Evolutionary conservation across 2,329 filamentous ascomycete genomes (phyloP).

Genomic region (Sporothrix luriei): DNA sequence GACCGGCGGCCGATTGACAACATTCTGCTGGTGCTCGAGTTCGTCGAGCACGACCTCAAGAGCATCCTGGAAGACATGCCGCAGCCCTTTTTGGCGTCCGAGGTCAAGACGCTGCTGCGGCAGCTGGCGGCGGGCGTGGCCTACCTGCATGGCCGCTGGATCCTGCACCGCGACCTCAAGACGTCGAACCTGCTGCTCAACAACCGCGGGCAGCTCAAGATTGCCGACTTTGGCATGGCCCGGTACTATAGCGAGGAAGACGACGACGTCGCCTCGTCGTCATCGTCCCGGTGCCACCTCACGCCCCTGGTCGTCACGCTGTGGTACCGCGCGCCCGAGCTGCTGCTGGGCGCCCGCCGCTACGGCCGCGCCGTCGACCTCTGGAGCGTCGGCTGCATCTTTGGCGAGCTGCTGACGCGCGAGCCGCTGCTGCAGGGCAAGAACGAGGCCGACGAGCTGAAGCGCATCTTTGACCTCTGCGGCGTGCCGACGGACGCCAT

Average conservation of each 20-base stretch:
- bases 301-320: constrained; percentile 94
- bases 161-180: constrained; percentile 91
- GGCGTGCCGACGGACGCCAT: constrained; percentile 79
- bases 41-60: constrained; percentile 95
- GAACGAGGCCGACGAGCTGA: constrained; percentile 90
- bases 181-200: constrained; percentile 92
- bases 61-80: constrained; percentile 91
- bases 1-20: constrained; percentile 59
- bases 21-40: constrained; percentile 94
- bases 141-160: constrained; percentile 87
- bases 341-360: constrained; percentile 75
- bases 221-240: constrained; percentile 98
- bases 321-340: constrained; percentile 93
- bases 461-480: constrained; percentile 84
- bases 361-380: constrained; percentile 84
- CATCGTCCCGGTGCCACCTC: constrained; percentile 54
- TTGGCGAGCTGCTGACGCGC: constrained; percentile 83
- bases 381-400: constrained; percentile 96
- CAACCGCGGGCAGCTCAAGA: constrained; percentile 91
- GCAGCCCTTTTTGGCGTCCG: constrained; percentile 88
- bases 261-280: neutral
- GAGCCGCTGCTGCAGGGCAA: constrained; percentile 82
- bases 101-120: constrained; percentile 84
- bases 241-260: constrained; percentile 71
- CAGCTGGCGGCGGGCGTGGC: constrained; percentile 80